Evolutionary conservation across 768 basidiomycete species (phyloP), one percentile per base, ranked within the genome.

Genomic region (Boletus sp.): DNA sequence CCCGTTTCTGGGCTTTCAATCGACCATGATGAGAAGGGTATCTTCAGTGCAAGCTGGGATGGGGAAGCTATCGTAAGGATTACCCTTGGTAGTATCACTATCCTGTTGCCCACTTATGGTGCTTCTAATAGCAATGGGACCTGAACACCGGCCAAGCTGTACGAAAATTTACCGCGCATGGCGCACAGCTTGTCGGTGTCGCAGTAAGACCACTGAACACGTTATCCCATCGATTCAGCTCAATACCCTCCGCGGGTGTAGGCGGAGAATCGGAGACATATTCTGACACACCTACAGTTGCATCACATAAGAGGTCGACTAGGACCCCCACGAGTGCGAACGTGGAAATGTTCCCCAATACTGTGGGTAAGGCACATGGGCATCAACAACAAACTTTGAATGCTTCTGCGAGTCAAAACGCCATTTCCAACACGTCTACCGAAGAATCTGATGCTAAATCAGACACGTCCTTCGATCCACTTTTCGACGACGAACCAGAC

Each of bases 31-130:
- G 92, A 98, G 71, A 89, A 89, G 62, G 83, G 87, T 0, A 83
- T 94, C 61, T 87, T 94, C 64, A 95, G 92, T 67, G 94, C 92
- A 6, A 88, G 93, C 18, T 98, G 96, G 95, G 97, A 98, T 68
- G 91, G 93, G 11, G 85, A 90, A 62, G 88, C 92, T 14, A 78
- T 85, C 45, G 94, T 94, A 70, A 71, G 90, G 79, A 49, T 54
- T 32, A 24, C 39, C 18, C 51, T 46, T 5, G 37, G 52, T 54
- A 44, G 39, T 35, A 14, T 54, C 46, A 5, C 20, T 9, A 28
- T 55, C 33, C 5, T 3, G 46, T 24, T 55, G 44, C 39, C 51
- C 58, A 52, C 63, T 57, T 37, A 55, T 40, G 33, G 55, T 33
- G 11, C 45, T 52, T 32, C 7, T 55, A 6, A 49, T 64, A 98